Percentiles rank a stretch among this genome's conserved stretches.
phyloP scores from a whole-genome alignment of 495 filamentous ascomycete species.

The Parachaetomium inaequale region DNA sequence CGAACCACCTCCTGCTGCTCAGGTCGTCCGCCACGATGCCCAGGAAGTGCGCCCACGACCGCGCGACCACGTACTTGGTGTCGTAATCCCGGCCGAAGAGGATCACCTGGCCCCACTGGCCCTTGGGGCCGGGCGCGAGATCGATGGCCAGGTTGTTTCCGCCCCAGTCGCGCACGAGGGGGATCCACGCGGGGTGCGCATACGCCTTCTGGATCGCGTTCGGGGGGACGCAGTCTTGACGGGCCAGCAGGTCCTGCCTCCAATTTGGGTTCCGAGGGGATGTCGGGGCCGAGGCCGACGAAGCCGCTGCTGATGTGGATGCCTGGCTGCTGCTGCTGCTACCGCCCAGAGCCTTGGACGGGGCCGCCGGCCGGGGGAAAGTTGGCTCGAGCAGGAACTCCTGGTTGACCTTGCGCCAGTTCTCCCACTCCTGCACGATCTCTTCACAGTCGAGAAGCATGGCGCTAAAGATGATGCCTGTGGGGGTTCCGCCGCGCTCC shows the following conservation, averaged over 20 bases:
- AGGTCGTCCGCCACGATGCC: slow-evolving; percentile 87
- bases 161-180: slow-evolving; percentile 94
- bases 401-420: slow-evolving; percentile 89
- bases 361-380: slow-evolving; percentile 53
- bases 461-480: slow-evolving; percentile 84
- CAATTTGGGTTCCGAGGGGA: slow-evolving; percentile 62
- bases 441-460: slow-evolving; percentile 99
- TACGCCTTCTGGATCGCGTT: slow-evolving; percentile 88
- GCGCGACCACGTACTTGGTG: slow-evolving; percentile 92
- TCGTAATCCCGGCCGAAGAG: slow-evolving; percentile 97
- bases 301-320: slow-evolving; percentile 45
- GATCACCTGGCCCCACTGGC: slow-evolving; percentile 94
- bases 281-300: slow-evolving; percentile 37
- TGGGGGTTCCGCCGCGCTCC: slow-evolving; percentile 86
- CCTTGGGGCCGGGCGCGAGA: slow-evolving; percentile 84
- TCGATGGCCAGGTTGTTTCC: slow-evolving; percentile 96
- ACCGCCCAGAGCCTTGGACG: slow-evolving; percentile 65
- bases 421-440: slow-evolving; percentile 95
- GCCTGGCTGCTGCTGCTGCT: slow-evolving; percentile 39
- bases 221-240: slow-evolving; percentile 84
- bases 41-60: slow-evolving; percentile 87
- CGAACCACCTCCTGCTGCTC: slow-evolving; percentile 74
- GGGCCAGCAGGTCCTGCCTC: slow-evolving; percentile 78
- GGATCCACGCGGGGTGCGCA: slow-evolving; percentile 93
- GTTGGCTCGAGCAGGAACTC: slow-evolving; percentile 67